Evolutionary conservation across 83 land plant species (phyloP).

Genomic region (Isoetes engelmannii): DNA sequence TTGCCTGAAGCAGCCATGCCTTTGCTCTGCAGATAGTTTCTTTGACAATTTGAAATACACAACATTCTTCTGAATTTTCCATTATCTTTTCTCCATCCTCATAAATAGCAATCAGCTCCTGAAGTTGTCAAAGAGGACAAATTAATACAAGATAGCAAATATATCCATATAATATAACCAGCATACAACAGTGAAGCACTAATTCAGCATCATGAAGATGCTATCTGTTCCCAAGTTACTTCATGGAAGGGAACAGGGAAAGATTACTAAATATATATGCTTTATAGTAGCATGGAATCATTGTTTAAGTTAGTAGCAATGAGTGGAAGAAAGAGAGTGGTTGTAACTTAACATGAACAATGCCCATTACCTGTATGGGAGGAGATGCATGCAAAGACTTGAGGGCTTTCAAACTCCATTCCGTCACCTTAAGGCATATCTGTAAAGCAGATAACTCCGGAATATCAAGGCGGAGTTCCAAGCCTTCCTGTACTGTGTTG

Average conservation of each 20-base stretch:
- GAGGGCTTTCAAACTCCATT: constrained; percentile 18
- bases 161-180: neutral
- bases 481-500: constrained; percentile 7
- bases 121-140: neutral
- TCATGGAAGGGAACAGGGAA: too few relatives aligned
- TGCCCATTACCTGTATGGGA: constrained; percentile 8
- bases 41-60: constrained; percentile 8
- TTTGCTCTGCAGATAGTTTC: constrained; percentile 9
- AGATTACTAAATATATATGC: too few relatives aligned
- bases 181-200: neutral
- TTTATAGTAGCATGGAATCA: too few relatives aligned
- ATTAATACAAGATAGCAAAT: neutral
- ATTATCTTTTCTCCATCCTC: neutral
- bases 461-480: constrained; percentile 14
- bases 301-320: too few relatives aligned
- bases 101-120: neutral
- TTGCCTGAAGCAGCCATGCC: constrained; percentile 13
- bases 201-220: too few relatives aligned
- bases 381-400: constrained; percentile 1
- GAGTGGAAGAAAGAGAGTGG: too few relatives aligned
- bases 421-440: constrained; percentile 1
- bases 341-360: neutral
- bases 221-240: too few relatives aligned
- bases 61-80: neutral
- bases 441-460: constrained; percentile 15